Evolutionary conservation across 2,329 filamentous ascomycete species (phyloP).

Genomic region (Epichloe gansuensis): DNA sequence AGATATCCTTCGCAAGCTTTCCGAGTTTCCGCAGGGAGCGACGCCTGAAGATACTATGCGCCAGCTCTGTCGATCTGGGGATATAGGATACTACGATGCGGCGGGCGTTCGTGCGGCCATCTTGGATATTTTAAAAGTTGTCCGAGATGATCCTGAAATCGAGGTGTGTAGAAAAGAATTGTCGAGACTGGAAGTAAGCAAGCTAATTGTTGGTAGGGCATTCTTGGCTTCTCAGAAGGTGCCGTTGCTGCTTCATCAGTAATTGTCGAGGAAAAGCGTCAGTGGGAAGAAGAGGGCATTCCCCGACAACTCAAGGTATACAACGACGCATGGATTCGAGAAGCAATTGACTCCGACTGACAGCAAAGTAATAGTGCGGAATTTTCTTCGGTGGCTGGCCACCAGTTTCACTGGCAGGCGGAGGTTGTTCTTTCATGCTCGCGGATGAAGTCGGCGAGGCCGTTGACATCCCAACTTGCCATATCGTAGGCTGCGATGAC

Average conservation of each 20-base stretch:
- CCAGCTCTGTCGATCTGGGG: conserved; percentile 25
- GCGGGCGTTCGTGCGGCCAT: conserved; percentile 8
- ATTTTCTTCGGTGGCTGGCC: conserved; percentile 43
- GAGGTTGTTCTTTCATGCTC: conserved; percentile 30
- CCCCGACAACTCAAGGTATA: conserved; percentile 24
- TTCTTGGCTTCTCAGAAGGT: conserved; percentile 49
- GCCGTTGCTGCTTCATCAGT: conserved; percentile 41
- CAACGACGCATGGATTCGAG: conserved; percentile 1
- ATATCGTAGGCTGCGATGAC: conserved; percentile 42
- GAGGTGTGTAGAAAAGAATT: conserved; percentile 10
- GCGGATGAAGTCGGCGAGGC: conserved; percentile 34
- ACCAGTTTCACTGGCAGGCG: conserved; percentile 28
- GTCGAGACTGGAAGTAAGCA: neutral
- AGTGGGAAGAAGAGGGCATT: conserved; percentile 17
- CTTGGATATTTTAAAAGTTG: conserved; percentile 27
- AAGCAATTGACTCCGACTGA: neutral
- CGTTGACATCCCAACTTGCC: conserved; percentile 39
- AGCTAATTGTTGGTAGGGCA: conserved; percentile 21
- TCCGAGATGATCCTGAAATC: conserved; percentile 19
- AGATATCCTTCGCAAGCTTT: conserved; percentile 36
- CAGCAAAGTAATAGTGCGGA: conserved; percentile 22
- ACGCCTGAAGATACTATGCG: conserved; percentile 44
- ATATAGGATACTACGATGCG: neutral
- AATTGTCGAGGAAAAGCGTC: conserved; percentile 35
- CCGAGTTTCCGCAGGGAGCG: conserved; percentile 39